Conservation (phyloP, 805 yeast species). For the Dipodascus albidus region DNA sequence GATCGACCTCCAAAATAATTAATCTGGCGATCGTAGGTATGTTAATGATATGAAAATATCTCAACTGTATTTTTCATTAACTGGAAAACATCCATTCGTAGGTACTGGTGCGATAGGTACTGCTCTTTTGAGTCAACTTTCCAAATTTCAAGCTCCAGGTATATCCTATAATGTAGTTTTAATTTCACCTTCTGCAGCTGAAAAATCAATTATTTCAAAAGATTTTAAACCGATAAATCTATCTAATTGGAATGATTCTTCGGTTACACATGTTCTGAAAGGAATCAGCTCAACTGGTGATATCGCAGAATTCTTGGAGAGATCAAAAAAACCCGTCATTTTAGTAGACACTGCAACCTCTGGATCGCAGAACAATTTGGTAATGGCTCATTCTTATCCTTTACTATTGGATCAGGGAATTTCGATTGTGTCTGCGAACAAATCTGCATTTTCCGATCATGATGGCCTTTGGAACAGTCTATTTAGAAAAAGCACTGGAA, state of each 20-base stretch:
- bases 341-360: constrained; percentile 91
- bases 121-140: constrained; percentile 75
- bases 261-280: constrained; percentile 34
- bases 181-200: constrained; percentile 54
- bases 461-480: constrained; percentile 67
- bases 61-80: neutral
- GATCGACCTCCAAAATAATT: neutral
- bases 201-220: constrained; percentile 50
- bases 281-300: constrained; percentile 38
- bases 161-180: constrained; percentile 68
- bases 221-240: constrained; percentile 66
- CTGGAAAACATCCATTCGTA: constrained; percentile 6
- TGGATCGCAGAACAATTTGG: constrained; percentile 26
- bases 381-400: constrained; percentile 67
- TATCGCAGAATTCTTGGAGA: constrained; percentile 49
- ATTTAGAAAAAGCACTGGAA: constrained; percentile 26
- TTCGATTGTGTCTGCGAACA: constrained; percentile 95
- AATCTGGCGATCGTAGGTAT: neutral
- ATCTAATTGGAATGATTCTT: constrained; percentile 41
- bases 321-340: constrained; percentile 64
- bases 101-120: constrained; percentile 95
- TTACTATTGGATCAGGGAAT: constrained; percentile 62
- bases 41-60: neutral
- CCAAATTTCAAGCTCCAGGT: constrained; percentile 33
- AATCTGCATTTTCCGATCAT: constrained; percentile 86